Evolutionary conservation across 1,284 basidiomycete genomes (phyloP).

Genomic region (Tausonia pullulans): DNA sequence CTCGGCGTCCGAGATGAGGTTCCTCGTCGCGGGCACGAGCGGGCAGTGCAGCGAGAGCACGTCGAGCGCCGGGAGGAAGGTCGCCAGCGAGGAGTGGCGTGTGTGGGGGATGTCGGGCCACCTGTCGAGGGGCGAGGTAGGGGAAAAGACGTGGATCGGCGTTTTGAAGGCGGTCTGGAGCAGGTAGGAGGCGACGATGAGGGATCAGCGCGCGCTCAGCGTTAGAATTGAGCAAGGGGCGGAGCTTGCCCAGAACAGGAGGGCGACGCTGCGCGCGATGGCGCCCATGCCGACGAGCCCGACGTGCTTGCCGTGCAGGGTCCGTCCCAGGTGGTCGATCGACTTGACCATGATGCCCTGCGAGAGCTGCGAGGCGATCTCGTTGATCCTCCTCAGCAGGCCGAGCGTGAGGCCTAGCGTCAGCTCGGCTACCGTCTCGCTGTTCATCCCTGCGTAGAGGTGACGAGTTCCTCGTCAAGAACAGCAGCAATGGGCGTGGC

Average conservation of each 20-base stretch:
- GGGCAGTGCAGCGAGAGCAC: conserved; percentile 42
- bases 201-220: neutral
- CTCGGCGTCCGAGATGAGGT: conserved; percentile 33
- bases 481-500: neutral
- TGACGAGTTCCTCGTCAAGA: neutral
- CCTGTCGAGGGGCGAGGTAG: conserved; percentile 27
- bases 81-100: conserved; percentile 30
- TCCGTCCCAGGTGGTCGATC: conserved; percentile 29
- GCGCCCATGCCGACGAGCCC: conserved; percentile 38
- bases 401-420: conserved; percentile 47
- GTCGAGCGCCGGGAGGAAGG: conserved; percentile 34
- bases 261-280: conserved; percentile 30
- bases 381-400: conserved; percentile 44
- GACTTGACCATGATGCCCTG: conserved; percentile 49
- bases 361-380: conserved; percentile 41
- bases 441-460: neutral
- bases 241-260: conserved; percentile 25
- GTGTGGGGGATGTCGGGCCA: conserved; percentile 38
- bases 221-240: neutral
- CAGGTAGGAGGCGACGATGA: neutral
- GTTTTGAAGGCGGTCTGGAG: conserved; percentile 27
- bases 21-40: conserved; percentile 32
- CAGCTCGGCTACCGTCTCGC: conserved; percentile 33
- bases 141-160: conserved; percentile 33
- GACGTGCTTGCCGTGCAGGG: conserved; percentile 35